Evolutionary conservation across 108 stramenopile species (phyloP).

Genomic region (Cyclotella atomus): DNA sequence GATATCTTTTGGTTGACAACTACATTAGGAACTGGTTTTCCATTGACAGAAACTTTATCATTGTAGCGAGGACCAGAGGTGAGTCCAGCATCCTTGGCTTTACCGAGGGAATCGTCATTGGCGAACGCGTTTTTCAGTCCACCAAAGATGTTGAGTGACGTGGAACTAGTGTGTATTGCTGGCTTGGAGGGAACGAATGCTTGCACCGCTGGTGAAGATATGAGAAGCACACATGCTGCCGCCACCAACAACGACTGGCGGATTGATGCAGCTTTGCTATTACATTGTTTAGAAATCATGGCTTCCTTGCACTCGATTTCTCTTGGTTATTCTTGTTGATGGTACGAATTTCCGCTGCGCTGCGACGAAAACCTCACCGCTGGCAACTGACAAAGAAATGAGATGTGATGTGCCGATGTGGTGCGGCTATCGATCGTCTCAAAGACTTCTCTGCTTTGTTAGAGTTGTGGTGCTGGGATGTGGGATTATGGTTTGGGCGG

Average conservation of each 20-base stretch:
- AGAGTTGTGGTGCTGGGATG: not conserved
- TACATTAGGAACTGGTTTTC: constrained; percentile 70
- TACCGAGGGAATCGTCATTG: constrained; percentile 80
- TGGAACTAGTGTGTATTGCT: constrained; percentile 17
- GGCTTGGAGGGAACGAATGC: not conserved
- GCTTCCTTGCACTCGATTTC: no score
- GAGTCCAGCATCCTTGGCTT: constrained; percentile 72
- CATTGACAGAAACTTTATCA: constrained; percentile 83
- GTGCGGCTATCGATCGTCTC: no score
- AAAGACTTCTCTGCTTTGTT: no score
- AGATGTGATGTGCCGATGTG: no score
- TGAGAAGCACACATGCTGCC: not conserved
- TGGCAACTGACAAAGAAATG: no score
- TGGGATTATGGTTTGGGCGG: not conserved
- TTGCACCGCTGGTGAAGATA: not conserved
- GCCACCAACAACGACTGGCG: not conserved
- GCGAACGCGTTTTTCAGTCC: constrained; percentile 77
- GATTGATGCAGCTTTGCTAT: no score
- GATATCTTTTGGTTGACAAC: constrained; percentile 84
- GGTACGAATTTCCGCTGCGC: no score
- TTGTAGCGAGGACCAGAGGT: constrained; percentile 72
- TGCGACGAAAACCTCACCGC: no score
- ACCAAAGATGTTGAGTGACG: constrained; percentile 64
- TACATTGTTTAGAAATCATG: no score
- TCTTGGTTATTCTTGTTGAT: no score